These are phyloP conservation scores for Omphalotus olearius DNA, from an alignment of 1,284 basidiomycete species.

Conservation along the genomic window DNA sequence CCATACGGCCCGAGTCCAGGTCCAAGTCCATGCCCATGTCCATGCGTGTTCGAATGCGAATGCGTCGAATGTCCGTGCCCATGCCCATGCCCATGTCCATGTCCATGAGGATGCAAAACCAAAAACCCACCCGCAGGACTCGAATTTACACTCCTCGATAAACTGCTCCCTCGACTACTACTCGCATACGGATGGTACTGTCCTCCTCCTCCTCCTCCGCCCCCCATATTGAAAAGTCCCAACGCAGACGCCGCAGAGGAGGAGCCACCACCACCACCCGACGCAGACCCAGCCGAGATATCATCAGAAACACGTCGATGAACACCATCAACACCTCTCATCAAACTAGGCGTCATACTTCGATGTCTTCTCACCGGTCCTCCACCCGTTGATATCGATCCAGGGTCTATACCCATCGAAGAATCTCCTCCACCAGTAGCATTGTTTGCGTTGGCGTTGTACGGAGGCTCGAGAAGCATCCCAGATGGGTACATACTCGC, in stretches of 20 bases:
- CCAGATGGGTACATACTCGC: slow-evolving; percentile 41
- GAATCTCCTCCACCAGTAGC: too few relatives aligned
- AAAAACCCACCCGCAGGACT: slow-evolving; percentile 17
- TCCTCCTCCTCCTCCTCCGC: neutral
- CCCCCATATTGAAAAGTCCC: neutral
- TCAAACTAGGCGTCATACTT: slow-evolving; percentile 59
- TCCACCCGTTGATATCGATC: slow-evolving; percentile 16
- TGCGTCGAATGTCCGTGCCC: neutral
- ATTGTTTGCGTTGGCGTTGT: slow-evolving; percentile 7
- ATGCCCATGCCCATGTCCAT: neutral
- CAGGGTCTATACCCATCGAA: too few relatives aligned
- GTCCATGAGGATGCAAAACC: slow-evolving; percentile 30
- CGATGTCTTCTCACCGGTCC: slow-evolving; percentile 66
- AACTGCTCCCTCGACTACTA: slow-evolving; percentile 9
- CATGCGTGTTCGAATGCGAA: slow-evolving; percentile 15
- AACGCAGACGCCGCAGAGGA: neutral
- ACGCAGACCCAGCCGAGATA: neutral
- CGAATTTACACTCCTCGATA: slow-evolving; percentile 12
- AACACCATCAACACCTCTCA: slow-evolving; percentile 12
- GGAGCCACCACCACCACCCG: slow-evolving; percentile 7
- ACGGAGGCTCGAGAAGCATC: slow-evolving; percentile 28
- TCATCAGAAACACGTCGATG: neutral
- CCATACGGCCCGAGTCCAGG: neutral
- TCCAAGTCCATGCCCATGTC: neutral
- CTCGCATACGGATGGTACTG: slow-evolving; percentile 13